Conservation (phyloP, 1,284 basidiomycete species). For the Ustilago trichophora region DNA sequence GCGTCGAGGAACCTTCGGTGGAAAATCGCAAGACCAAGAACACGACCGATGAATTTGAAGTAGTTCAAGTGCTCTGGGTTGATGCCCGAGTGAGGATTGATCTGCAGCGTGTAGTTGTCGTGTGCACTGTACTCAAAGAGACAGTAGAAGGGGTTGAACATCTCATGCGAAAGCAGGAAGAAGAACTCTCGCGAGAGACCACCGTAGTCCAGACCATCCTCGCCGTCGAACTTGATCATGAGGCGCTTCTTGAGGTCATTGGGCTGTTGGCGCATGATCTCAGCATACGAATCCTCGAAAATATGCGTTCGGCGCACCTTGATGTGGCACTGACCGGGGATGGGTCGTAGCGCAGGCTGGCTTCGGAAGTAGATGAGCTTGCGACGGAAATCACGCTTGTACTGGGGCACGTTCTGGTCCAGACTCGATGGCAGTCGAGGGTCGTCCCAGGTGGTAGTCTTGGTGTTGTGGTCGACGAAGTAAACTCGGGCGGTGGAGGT, state of each 20-base stretch:
- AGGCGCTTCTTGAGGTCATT: constrained; percentile 95
- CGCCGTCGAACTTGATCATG: constrained; percentile 99
- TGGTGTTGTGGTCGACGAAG: constrained; percentile 94
- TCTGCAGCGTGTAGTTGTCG: constrained; percentile 98
- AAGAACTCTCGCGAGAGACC: constrained; percentile 99
- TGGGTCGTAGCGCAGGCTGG: constrained; percentile 87
- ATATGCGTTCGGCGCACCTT: constrained; percentile 92
- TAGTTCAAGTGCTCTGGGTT: constrained; percentile 99
- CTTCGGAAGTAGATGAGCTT: constrained; percentile 99
- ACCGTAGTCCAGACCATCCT: constrained; percentile 97
- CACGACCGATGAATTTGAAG: constrained; percentile 98
- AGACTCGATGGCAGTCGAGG: constrained; percentile 81
- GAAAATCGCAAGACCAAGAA: constrained; percentile 94
- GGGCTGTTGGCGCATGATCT: constrained; percentile 92
- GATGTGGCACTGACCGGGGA: constrained; percentile 90
- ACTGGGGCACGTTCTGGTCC: constrained; percentile 96
- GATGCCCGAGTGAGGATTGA: constrained; percentile 95
- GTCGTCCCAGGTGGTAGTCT: constrained; percentile 96
- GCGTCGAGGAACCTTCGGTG: constrained; percentile 98
- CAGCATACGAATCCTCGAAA: constrained; percentile 94
- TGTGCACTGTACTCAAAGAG: constrained; percentile 99
- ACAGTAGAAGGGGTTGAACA: constrained; percentile 81
- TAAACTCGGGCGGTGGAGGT: constrained; percentile 92
- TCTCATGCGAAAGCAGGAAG: constrained; percentile 97
- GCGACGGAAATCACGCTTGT: constrained; percentile 97